A percentile compares a stretch with the other conserved stretches of the same genome.
Conservation (phyloP, 169 alveolate genomes). For the Plasmodium reichenowi region DNA sequence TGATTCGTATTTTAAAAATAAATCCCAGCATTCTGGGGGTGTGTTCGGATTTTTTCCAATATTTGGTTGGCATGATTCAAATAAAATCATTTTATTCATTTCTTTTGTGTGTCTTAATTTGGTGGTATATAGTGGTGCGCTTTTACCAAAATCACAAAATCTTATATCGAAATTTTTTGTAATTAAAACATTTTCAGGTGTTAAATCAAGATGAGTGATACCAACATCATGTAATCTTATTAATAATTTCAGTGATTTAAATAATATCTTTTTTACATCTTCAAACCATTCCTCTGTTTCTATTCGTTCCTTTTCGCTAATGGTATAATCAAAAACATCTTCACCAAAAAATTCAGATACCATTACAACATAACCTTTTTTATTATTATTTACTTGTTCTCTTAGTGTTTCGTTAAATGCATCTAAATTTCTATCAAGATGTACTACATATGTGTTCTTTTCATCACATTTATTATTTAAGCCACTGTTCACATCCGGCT, state of each 20-base stretch:
- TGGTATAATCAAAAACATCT: conserved; percentile 80
- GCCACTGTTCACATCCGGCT: conserved; percentile 19
- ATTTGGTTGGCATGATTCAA: conserved; percentile 87
- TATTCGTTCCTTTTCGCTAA: conserved; percentile 29
- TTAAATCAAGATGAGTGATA: conserved; percentile 84
- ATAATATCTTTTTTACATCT: conserved; percentile 80
- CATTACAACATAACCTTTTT: conserved; percentile 77
- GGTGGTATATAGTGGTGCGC: conserved; percentile 82
- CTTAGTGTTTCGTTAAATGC: conserved; percentile 42
- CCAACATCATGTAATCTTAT: conserved; percentile 83
- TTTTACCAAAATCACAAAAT: conserved; percentile 86
- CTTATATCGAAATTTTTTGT: conserved; percentile 78
- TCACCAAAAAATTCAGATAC: conserved; percentile 81
- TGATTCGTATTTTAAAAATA: conserved; percentile 76
- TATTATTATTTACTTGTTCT: conserved; percentile 46
- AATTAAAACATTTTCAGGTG: conserved; percentile 87
- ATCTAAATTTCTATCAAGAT: conserved; percentile 1
- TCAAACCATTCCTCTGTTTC: conserved; percentile 67
- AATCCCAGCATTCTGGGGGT: conserved; percentile 89
- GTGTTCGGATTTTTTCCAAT: conserved; percentile 87
- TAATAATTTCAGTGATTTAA: conserved; percentile 75
- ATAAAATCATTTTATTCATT: conserved; percentile 65
- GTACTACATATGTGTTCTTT: not conserved
- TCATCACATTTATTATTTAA: not conserved
- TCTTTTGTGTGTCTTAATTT: conserved; percentile 79